Conservation (phyloP, 2,329 filamentous ascomycete species). For the Colletotrichum falcatum region DNA sequence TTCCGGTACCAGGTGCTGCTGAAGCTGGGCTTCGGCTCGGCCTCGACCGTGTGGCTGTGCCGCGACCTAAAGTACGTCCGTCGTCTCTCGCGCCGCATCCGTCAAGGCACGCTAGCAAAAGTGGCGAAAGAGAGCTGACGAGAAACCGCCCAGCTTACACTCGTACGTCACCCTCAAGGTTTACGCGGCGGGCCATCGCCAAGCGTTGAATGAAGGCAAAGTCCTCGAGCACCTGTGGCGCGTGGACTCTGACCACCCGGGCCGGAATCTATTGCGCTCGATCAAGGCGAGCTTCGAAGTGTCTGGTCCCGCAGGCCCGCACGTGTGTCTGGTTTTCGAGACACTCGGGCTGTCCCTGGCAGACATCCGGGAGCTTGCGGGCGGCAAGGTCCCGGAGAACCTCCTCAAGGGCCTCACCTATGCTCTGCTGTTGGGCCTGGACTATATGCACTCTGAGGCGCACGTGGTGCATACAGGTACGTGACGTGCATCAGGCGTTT, state of each 20-base stretch:
- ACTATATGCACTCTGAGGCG: constrained; percentile 33
- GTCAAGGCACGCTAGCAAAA: accelerated
- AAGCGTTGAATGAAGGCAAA: constrained; percentile 24
- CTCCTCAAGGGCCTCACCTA: constrained; percentile 27
- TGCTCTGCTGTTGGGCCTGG: constrained; percentile 25
- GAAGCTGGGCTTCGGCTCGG: constrained; percentile 46
- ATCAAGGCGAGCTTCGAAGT: constrained; percentile 29
- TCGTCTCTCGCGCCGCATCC: not conserved
- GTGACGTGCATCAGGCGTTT: not conserved
- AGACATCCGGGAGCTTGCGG: constrained; percentile 36
- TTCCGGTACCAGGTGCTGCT: constrained; percentile 44
- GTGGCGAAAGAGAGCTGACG: not conserved
- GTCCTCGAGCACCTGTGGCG: constrained; percentile 16
- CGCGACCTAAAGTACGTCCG: constrained; percentile 43
- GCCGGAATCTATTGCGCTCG: constrained; percentile 4
- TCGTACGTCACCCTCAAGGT: constrained; percentile 34
- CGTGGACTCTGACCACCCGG: constrained; percentile 29
- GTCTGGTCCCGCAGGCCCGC: constrained; percentile 7
- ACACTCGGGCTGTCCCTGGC: constrained; percentile 35
- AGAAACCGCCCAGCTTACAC: not conserved
- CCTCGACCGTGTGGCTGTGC: constrained; percentile 46
- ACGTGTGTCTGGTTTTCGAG: constrained; percentile 28
- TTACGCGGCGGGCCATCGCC: constrained; percentile 24
- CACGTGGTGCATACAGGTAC: constrained; percentile 37
- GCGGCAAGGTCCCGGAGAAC: constrained; percentile 34